phyloP scores from a whole-genome alignment of 345 rosid genomes.

The Barbarea vulgaris region DNA sequence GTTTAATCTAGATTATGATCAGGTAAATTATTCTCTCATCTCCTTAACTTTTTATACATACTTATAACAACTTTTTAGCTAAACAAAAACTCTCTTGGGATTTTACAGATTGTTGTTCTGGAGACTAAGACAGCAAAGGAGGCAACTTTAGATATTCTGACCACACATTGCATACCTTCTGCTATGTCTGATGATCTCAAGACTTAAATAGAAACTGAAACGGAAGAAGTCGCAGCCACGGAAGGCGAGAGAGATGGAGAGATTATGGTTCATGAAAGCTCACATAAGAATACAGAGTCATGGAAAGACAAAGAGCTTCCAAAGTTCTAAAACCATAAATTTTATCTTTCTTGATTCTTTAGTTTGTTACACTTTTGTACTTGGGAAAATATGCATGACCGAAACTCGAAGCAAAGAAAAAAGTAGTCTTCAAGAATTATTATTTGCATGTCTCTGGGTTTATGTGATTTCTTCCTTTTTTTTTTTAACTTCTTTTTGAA shows the following conservation, averaged over 20 bases:
- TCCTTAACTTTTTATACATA: not conserved
- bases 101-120: slow-evolving; percentile 69
- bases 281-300: slow-evolving; percentile 11
- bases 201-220: slow-evolving; percentile 31
- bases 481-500: not conserved
- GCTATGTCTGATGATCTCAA: slow-evolving; percentile 89
- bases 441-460: not conserved
- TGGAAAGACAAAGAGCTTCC: slow-evolving; percentile 9
- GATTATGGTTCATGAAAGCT: slow-evolving; percentile 4
- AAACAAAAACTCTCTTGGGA: not conserved
- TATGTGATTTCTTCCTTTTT: not conserved
- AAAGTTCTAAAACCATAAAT: not conserved
- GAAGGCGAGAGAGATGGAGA: not conserved
- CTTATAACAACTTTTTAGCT: not conserved
- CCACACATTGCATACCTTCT: slow-evolving; percentile 85
- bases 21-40: slow-evolving; percentile 47
- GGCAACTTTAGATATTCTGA: slow-evolving; percentile 72
- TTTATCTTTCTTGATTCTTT: slow-evolving; percentile 14
- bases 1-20: slow-evolving; percentile 86
- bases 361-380: slow-evolving; percentile 1
- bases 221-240: not conserved
- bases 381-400: slow-evolving; percentile 18
- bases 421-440: not conserved
- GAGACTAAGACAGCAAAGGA: slow-evolving; percentile 72
- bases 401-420: not conserved